Conservation (phyloP, 2,329 filamentous ascomycete genomes). For the Blumeria hordei region DNA sequence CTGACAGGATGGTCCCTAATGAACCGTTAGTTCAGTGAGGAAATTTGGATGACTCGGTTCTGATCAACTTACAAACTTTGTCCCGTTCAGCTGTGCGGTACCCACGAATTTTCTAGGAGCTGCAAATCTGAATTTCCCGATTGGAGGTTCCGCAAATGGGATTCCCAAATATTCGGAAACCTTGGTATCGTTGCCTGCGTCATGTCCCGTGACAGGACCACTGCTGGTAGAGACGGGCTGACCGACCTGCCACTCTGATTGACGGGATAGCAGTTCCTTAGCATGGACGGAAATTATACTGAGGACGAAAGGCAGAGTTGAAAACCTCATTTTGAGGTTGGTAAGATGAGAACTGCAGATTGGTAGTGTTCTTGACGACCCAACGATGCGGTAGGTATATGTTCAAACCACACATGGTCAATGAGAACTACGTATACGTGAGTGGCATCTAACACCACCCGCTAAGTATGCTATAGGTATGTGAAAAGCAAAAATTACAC, state of each 20-base stretch:
- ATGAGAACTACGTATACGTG: too few species aligned
- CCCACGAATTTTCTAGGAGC: conserved; percentile 12
- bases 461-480: too few species aligned
- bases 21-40: conserved; percentile 2
- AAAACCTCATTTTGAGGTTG: too few species aligned
- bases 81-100: conserved; percentile 7
- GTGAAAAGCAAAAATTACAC: too few species aligned
- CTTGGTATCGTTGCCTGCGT: conserved; percentile 6
- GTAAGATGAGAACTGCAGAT: too few species aligned
- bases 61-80: conserved; percentile 8
- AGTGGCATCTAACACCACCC: too few species aligned
- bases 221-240: conserved; percentile 12
- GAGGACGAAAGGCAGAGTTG: not conserved
- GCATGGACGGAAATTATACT: not conserved
- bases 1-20: conserved; percentile 8
- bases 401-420: too few species aligned
- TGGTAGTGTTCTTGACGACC: too few species aligned
- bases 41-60: not conserved
- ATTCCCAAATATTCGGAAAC: conserved; percentile 18
- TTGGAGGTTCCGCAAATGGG: conserved; percentile 18
- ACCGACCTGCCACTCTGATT: conserved; percentile 10
- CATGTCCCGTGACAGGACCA: conserved; percentile 11
- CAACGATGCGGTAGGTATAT: too few species aligned
- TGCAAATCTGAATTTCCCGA: conserved; percentile 18
- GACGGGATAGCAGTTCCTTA: not conserved